Base-by-base conservation (phyloP, 345 rosid species). In the Dimocarpus longan region DNA sequence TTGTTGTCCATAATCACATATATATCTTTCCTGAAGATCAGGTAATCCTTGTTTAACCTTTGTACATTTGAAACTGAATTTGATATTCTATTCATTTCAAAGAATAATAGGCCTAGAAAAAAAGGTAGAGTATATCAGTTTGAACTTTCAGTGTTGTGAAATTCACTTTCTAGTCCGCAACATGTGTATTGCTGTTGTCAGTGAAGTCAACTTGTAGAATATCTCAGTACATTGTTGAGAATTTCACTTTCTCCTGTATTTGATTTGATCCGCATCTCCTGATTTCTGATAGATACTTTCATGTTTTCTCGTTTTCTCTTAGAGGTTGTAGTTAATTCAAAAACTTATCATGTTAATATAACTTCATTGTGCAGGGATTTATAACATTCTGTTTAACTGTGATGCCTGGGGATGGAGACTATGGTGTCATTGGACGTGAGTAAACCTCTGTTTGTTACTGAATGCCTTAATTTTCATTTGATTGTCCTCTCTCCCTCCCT, bases 371-470 rank as follows among this genome's bases (percentile, higher is more conserved):
- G 82, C 85, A 82, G 87, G 85, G 79, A 16, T 74, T 70, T 28
- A 46, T 76, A 10, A 15, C 52, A 56, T 82, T 82, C 76, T 85
- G 87, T 75, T 69, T 82, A 77, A 75, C 85, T 1, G 26, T 82
- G 12, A 70, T 77, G 78, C 68, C 60, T 18, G 71, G 22, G 9
- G 65, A 77, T 22, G 77, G 52, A 21, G 76, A 82, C 68, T 75
- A 74, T 75, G 85, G 80, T 37, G 66, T 82, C 32, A 82, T 85
- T 71, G 87, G 87, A 75, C 85, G 85, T 85, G 68, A 85, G 84
- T 60, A 28, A 59, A 22, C 57, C 21, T 73, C 42, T 28, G 48
- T 46, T 32, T 48, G 26, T 19, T 50, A 13, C 44, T 40, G 50
- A 52, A 19, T 62, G 5, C 66, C 46, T 64, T 18, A 54, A 68